Evolutionary conservation across 768 basidiomycete species (phyloP).

Genomic region (Rhizopogon vinicolor): DNA sequence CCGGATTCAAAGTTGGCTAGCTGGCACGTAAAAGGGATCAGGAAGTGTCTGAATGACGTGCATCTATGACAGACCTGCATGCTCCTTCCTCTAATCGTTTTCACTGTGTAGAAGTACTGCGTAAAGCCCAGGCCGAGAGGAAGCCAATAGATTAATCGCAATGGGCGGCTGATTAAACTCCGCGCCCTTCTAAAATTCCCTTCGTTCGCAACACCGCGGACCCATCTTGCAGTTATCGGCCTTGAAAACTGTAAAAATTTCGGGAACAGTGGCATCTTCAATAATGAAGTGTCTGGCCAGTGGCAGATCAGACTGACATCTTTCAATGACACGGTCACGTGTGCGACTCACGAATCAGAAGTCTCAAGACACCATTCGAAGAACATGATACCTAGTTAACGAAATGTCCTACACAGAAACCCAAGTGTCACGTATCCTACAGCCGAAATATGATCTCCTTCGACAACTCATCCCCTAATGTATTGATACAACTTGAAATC

Average conservation of each 20-base stretch:
- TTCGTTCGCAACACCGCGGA: not conserved
- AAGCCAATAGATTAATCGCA: constrained; percentile 42
- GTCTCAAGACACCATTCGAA: not conserved
- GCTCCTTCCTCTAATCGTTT: constrained; percentile 55
- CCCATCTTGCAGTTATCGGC: not conserved
- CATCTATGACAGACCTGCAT: constrained; percentile 56
- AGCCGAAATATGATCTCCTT: constrained; percentile 34
- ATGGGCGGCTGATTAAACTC: not conserved
- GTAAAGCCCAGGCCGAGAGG: constrained; percentile 47
- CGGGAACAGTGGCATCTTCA: not conserved
- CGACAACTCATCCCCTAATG: constrained; percentile 39
- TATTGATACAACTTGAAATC: constrained; percentile 38
- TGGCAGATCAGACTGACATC: too few species aligned
- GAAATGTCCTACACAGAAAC: not conserved
- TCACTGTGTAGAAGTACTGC: constrained; percentile 47
- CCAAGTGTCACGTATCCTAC: constrained; percentile 1
- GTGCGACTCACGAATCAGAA: not conserved
- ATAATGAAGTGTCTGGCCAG: too few species aligned
- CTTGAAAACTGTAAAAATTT: not conserved
- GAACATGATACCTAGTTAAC: not conserved
- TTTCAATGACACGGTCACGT: not conserved
- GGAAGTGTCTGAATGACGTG: not conserved
- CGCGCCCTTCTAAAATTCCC: not conserved
- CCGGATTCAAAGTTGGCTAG: constrained; percentile 70
- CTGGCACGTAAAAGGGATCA: constrained; percentile 28